phyloP scores from a whole-genome alignment of 2,329 filamentous ascomycete species.

The Amauroascus verrucosus region DNA sequence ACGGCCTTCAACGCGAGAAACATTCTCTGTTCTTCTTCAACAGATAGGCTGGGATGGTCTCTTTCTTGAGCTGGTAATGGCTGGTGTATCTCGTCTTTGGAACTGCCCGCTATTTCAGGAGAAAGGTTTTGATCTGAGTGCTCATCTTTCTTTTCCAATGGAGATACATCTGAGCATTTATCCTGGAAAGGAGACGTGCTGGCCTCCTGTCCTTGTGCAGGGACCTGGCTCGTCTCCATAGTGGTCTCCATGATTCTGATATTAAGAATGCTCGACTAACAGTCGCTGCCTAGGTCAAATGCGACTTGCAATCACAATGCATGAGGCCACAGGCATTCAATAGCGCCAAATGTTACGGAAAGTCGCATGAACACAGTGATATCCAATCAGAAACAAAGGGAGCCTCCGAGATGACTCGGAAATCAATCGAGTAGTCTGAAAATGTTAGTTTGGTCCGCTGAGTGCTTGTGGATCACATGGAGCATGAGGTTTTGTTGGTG shows the following conservation, averaged over 20 bases:
- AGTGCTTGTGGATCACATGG: background rate
- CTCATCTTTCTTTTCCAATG: background rate
- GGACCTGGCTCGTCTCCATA: background rate
- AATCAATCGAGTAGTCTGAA: background rate
- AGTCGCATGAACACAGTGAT: background rate
- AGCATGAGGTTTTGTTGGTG: background rate
- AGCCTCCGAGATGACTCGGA: background rate
- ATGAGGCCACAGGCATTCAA: background rate
- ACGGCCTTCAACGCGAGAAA: slow-evolving; percentile 26
- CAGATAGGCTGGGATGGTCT: slow-evolving; percentile 17
- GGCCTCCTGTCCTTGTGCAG: background rate
- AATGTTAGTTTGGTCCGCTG: background rate
- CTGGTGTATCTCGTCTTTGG: background rate
- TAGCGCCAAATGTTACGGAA: background rate
- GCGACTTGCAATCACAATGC: background rate
- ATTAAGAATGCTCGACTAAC: background rate
- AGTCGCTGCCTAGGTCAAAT: background rate
- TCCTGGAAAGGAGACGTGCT: background rate
- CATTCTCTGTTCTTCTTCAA: slow-evolving; percentile 27
- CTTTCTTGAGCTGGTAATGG: slow-evolving; percentile 19
- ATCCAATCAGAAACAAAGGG: background rate
- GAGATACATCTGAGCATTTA: slow-evolving; percentile 5
- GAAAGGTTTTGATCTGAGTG: background rate
- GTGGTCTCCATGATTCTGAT: background rate
- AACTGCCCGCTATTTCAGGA: background rate